These are phyloP conservation scores for Rhynchosporium secalis DNA, from an alignment of 2,329 filamentous ascomycete genomes.

Conservation along the genomic window DNA sequence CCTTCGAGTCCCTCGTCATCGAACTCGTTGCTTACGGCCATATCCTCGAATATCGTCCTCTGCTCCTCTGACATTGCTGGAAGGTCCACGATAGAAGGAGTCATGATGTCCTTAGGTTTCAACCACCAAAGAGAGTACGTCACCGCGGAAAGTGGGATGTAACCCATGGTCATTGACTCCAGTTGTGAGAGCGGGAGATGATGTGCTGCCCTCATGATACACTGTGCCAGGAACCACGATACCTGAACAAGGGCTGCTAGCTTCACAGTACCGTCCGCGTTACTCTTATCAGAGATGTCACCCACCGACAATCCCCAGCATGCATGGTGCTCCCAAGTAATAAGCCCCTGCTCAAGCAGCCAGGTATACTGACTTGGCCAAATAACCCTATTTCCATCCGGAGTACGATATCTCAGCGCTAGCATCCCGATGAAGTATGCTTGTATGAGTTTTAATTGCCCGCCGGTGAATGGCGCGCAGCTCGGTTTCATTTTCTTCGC, in stretches of 20 bases:
- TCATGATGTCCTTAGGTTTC: constrained; percentile 43
- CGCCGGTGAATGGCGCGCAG: constrained; percentile 32
- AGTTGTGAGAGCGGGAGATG: constrained; percentile 40
- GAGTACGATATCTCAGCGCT: constrained; percentile 38
- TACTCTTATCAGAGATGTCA: constrained; percentile 40
- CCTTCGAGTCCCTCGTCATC: constrained; percentile 34
- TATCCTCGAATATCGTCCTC: constrained; percentile 32
- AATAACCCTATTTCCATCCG: constrained; percentile 34
- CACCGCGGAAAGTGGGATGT: constrained; percentile 41
- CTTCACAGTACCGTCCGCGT: constrained; percentile 40
- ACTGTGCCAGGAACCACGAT: constrained; percentile 40
- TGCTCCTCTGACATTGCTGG: constrained; percentile 36
- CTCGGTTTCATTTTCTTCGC: constrained; percentile 37
- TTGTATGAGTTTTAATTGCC: constrained; percentile 36
- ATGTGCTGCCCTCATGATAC: constrained; percentile 38
- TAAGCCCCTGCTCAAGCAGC: constrained; percentile 36
- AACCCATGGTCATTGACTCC: constrained; percentile 42
- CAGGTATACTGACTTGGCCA: constrained; percentile 41
- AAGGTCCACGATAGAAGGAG: constrained; percentile 37
- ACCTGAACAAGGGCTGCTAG: constrained; percentile 38
- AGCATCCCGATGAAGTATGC: constrained; percentile 42
- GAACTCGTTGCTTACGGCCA: constrained; percentile 36
- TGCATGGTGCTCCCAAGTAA: constrained; percentile 37
- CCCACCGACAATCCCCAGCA: constrained; percentile 37
- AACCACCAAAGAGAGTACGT: constrained; percentile 43